Percentiles rank a stretch among this genome's conserved stretches.
Conservation (phyloP, 169 alveolate species). For the Pseudocohnilembus persalinus region DNA sequence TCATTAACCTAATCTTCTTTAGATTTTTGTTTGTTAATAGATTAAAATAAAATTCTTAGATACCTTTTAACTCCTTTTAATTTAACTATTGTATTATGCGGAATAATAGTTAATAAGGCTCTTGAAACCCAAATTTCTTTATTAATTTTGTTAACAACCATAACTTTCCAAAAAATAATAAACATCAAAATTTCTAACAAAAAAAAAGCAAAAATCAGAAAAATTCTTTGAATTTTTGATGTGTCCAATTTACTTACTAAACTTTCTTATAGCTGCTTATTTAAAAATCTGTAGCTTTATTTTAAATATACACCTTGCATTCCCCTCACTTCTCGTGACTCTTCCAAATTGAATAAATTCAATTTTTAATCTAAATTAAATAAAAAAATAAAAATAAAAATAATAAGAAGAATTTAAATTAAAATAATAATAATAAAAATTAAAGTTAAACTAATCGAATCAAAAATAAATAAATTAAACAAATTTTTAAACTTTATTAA, state of each 20-base stretch:
- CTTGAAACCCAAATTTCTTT: neutral
- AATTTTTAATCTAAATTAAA: no score
- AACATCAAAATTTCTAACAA: neutral
- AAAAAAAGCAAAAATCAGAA: neutral
- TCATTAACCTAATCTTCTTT: neutral
- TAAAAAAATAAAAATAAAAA: no score
- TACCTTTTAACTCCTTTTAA: neutral
- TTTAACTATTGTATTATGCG: neutral
- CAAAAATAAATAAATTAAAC: no score
- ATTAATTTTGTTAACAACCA: neutral
- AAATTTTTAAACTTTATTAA: no score
- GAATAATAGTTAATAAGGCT: neutral
- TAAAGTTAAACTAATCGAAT: no score
- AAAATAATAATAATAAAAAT: no score
- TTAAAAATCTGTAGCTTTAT: neutral
- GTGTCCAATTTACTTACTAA: neutral
- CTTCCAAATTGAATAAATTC: no score
- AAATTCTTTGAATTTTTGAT: neutral
- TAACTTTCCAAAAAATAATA: neutral
- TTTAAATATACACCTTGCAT: no score
- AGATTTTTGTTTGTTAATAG: neutral
- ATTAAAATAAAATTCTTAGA: neutral
- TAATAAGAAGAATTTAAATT: no score
- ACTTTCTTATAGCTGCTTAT: neutral
- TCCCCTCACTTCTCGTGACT: no score